Percentiles rank a stretch among this genome's conserved stretches.
Conservation (phyloP, 2,329 filamentous ascomycete species). For the Juglanconis oblonga region DNA sequence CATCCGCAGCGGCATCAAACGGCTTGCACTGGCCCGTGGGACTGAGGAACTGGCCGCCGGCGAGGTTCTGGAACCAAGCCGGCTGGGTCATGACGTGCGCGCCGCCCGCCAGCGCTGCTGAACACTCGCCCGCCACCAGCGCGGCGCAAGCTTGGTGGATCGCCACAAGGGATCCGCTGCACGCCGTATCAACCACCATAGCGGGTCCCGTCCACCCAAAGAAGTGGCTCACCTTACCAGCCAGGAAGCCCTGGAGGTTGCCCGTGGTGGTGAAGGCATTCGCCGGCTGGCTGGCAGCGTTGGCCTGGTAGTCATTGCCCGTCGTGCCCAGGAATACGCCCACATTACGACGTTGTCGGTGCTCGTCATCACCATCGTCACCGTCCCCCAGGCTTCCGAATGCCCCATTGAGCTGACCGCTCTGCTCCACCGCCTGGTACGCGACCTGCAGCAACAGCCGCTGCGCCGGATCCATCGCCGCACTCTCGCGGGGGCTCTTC, state of each 20-base stretch:
- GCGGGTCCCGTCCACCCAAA: constrained; percentile 33
- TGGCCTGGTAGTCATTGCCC: constrained; percentile 36
- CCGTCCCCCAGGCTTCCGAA: not conserved
- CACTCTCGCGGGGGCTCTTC: constrained; percentile 31
- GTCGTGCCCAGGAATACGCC: constrained; percentile 36
- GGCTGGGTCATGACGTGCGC: constrained; percentile 27
- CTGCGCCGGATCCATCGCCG: constrained; percentile 38
- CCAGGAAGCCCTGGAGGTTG: constrained; percentile 25
- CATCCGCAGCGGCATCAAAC: constrained; percentile 34
- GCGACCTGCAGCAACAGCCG: constrained; percentile 35
- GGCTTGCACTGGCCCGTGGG: constrained; percentile 30
- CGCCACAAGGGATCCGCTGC: constrained; percentile 34
- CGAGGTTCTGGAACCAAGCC: constrained; percentile 18
- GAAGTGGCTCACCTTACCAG: constrained; percentile 28
- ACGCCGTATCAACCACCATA: constrained; percentile 33
- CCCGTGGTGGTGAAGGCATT: constrained; percentile 33
- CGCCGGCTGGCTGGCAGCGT: constrained; percentile 32
- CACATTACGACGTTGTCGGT: constrained; percentile 17
- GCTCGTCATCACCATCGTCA: not conserved
- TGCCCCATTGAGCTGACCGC: constrained; percentile 18
- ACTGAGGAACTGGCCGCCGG: constrained; percentile 30
- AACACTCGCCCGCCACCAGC: constrained; percentile 28
- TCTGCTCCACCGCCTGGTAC: constrained; percentile 36
- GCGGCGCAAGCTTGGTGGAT: constrained; percentile 33
- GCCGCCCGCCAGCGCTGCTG: constrained; percentile 29